These are phyloP conservation scores for Acorus calamus DNA, from an alignment of 106 monocot species.

Conservation along the genomic window DNA sequence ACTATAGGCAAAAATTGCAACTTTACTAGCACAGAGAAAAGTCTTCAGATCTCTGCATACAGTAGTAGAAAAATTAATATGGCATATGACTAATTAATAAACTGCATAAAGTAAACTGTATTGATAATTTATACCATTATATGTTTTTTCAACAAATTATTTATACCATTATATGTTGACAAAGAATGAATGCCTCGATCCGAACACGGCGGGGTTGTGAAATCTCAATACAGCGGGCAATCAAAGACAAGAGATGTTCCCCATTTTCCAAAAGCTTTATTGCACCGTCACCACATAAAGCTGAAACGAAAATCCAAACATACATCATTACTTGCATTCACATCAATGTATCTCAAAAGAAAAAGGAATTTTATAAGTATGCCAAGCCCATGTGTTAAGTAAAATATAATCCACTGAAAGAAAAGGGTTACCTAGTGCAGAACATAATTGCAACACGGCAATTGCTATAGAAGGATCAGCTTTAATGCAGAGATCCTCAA, in stretches of 20 bases:
- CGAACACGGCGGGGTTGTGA: conserved; percentile 18
- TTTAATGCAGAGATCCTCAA: conserved; percentile 20
- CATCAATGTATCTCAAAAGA: neutral
- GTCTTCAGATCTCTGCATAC: conserved; percentile 54
- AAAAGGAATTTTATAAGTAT: neutral
- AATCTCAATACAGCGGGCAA: conserved; percentile 23
- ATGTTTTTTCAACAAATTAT: no score
- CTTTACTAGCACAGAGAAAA: conserved; percentile 26
- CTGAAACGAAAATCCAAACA: conserved; percentile 26
- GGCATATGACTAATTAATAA: no score
- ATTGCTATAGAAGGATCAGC: conserved; percentile 17
- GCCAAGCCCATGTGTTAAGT: no score
- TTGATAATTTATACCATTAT: no score
- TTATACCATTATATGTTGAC: conserved; percentile 45
- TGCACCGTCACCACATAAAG: conserved; percentile 73
- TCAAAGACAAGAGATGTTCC: conserved; percentile 23
- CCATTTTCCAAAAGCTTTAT: conserved; percentile 44
- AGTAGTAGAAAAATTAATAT: neutral
- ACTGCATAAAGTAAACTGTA: no score
- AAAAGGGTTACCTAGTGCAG: conserved; percentile 61
- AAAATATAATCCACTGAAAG: no score
- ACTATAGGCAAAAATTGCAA: conserved; percentile 38
- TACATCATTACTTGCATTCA: neutral
- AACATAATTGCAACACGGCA: conserved; percentile 36
- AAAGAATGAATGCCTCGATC: conserved; percentile 48